Evolutionary conservation across 1,139 yeast genomes (phyloP).

Genomic region (Petasospora rhodanensis): DNA sequence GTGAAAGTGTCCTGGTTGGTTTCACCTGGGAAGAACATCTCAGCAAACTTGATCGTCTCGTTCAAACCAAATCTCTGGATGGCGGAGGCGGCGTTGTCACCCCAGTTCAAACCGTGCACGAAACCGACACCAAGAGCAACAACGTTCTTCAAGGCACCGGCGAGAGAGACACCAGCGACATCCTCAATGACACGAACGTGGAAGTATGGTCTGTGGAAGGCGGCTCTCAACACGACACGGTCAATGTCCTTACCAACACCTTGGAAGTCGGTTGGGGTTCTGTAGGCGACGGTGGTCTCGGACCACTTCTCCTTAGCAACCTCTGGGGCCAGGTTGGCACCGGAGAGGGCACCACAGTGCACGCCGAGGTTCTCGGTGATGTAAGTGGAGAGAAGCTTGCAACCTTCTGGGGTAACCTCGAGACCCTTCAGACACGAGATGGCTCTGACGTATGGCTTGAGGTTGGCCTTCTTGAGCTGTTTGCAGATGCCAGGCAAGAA

Average conservation of each 20-base stretch:
- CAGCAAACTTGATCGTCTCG: slow-evolving; percentile 76
- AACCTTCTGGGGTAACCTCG: slow-evolving; percentile 71
- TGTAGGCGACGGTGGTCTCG: slow-evolving; percentile 84
- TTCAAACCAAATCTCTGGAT: slow-evolving; percentile 83
- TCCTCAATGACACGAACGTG: slow-evolving; percentile 80
- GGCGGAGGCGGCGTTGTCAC: slow-evolving; percentile 90
- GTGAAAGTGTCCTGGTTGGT: slow-evolving; percentile 56
- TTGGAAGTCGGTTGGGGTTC: slow-evolving; percentile 57
- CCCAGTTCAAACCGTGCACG: slow-evolving; percentile 92
- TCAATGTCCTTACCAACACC: slow-evolving; percentile 70
- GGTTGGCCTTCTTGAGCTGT: slow-evolving; percentile 62
- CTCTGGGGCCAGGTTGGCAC: slow-evolving; percentile 88
- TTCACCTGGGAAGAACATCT: slow-evolving; percentile 49
- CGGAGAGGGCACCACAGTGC: slow-evolving; percentile 83
- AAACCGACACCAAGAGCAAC: slow-evolving; percentile 88
- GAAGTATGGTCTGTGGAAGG: slow-evolving; percentile 88
- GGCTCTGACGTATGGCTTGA: slow-evolving; percentile 64
- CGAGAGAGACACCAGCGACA: slow-evolving; percentile 81
- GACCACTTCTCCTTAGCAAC: slow-evolving; percentile 87
- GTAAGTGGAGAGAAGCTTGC: slow-evolving; percentile 66
- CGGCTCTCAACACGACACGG: slow-evolving; percentile 51
- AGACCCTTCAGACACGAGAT: slow-evolving; percentile 85
- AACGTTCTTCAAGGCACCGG: slow-evolving; percentile 87
- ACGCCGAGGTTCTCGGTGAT: slow-evolving; percentile 70
- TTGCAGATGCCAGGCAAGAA: slow-evolving; percentile 67